phyloP scores from a whole-genome alignment of 257 asterid species.

The Solanum ahanhuiri region DNA sequence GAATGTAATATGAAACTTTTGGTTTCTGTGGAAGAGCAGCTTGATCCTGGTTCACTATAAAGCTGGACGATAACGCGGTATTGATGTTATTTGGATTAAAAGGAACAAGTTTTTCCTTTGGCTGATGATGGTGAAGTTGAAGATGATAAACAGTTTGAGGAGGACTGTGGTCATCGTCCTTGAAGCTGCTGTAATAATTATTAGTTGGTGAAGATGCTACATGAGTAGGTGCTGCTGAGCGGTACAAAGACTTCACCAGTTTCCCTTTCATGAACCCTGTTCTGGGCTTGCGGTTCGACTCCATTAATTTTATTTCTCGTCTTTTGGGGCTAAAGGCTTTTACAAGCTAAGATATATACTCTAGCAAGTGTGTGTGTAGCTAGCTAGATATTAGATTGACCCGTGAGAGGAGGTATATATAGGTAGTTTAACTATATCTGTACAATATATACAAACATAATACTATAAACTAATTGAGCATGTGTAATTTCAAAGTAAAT shows the following conservation, averaged over 20 bases:
- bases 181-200: not conserved
- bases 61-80: not conserved
- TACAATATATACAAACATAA: not conserved
- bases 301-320: conserved; percentile 1
- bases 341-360: too few species aligned
- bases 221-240: conserved; percentile 14
- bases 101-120: not conserved
- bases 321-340: not conserved
- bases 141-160: not conserved
- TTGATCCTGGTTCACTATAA: conserved; percentile 18
- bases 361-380: not conserved
- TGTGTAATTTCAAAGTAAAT: not conserved
- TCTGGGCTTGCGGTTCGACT: conserved; percentile 24
- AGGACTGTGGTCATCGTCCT: not conserved
- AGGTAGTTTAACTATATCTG: not conserved
- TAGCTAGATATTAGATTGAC: not conserved
- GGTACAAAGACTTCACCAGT: conserved; percentile 33
- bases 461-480: not conserved
- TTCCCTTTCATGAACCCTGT: conserved; percentile 32
- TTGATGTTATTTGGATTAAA: not conserved
- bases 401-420: not conserved
- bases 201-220: not conserved
- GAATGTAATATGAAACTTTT: conserved; percentile 9
- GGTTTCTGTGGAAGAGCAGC: conserved; percentile 7
- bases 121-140: not conserved